phyloP scores from a whole-genome alignment of 2,329 filamentous ascomycete species.

The Clonostachys byssicola region DNA sequence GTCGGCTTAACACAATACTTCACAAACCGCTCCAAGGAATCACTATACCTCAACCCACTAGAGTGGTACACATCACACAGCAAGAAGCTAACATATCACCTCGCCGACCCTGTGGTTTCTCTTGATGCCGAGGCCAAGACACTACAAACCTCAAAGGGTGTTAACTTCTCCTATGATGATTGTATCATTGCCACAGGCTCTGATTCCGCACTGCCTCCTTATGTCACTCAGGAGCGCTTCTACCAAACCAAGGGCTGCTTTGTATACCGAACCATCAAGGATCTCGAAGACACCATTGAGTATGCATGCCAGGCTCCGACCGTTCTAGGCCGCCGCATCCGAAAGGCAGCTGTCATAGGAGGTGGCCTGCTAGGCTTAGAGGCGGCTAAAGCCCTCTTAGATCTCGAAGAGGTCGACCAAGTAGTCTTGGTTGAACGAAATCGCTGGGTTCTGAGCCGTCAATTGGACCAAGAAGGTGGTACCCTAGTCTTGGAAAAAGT shows the following conservation, averaged over 20 bases:
- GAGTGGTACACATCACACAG: constrained; percentile 53
- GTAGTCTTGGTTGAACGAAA: constrained; percentile 82
- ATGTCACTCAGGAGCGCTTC: constrained; percentile 44
- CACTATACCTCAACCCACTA: constrained; percentile 77
- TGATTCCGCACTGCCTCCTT: constrained; percentile 45
- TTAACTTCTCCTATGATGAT: constrained; percentile 70
- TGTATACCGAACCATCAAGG: constrained; percentile 82
- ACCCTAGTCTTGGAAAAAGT: constrained; percentile 81
- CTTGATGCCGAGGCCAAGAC: constrained; percentile 61
- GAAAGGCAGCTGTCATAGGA: constrained; percentile 64
- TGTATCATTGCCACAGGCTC: constrained; percentile 85
- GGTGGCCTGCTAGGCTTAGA: constrained; percentile 83
- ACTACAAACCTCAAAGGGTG: constrained; percentile 57
- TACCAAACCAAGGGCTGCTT: constrained; percentile 81
- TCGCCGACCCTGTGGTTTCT: constrained; percentile 14
- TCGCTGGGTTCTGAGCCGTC: constrained; percentile 75
- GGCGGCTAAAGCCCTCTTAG: constrained; percentile 89
- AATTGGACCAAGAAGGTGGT: constrained; percentile 79
- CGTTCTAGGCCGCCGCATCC: constrained; percentile 46
- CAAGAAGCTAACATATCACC: neutral
- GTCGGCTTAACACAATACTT: constrained; percentile 89
- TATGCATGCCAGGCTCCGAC: neutral
- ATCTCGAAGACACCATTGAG: constrained; percentile 42
- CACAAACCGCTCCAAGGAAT: constrained; percentile 78
- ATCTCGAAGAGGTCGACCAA: constrained; percentile 68